Percentiles rank a stretch among this genome's conserved stretches.
Evolutionary conservation across 495 filamentous ascomycete genomes (phyloP).

Genomic region (Annulohypoxylon maeteangense): DNA sequence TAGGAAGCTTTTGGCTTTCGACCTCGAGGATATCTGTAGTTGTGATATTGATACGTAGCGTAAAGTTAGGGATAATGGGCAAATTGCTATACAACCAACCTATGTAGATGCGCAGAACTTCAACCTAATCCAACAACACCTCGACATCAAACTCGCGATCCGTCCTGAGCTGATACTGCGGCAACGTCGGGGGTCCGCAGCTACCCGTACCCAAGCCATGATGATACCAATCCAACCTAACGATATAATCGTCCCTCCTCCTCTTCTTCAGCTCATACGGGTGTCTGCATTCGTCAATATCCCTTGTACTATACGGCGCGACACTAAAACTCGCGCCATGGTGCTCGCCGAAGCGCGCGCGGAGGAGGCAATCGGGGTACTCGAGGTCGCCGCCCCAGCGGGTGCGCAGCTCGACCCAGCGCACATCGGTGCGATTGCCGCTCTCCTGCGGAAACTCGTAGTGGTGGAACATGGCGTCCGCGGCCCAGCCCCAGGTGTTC

Average conservation of each 20-base stretch:
- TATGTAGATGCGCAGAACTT: background rate
- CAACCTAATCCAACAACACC: constrained; percentile 54
- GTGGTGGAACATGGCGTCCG: constrained; percentile 61
- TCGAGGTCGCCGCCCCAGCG: constrained; percentile 43
- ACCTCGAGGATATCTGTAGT: background rate
- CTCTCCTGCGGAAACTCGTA: constrained; percentile 77
- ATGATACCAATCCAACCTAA: constrained; percentile 70
- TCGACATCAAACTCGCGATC: constrained; percentile 59
- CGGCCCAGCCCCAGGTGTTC: constrained; percentile 58
- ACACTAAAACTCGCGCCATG: constrained; percentile 64
- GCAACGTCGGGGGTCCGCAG: constrained; percentile 63
- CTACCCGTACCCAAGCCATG: constrained; percentile 65
- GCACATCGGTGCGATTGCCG: constrained; percentile 70
- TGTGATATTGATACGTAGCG: background rate
- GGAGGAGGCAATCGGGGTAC: constrained; percentile 46
- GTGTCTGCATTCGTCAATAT: constrained; percentile 67
- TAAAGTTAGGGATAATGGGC: background rate
- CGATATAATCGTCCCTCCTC: constrained; percentile 60
- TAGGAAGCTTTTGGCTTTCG: background rate
- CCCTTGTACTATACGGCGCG: constrained; percentile 60
- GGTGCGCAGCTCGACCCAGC: constrained; percentile 64
- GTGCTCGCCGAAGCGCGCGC: constrained; percentile 54
- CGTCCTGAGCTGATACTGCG: constrained; percentile 59
- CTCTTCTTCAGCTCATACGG: constrained; percentile 65
- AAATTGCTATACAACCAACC: background rate